phyloP scores from a whole-genome alignment of 2,329 filamentous ascomycete genomes.

The Cadophora luteo-olivacea region DNA sequence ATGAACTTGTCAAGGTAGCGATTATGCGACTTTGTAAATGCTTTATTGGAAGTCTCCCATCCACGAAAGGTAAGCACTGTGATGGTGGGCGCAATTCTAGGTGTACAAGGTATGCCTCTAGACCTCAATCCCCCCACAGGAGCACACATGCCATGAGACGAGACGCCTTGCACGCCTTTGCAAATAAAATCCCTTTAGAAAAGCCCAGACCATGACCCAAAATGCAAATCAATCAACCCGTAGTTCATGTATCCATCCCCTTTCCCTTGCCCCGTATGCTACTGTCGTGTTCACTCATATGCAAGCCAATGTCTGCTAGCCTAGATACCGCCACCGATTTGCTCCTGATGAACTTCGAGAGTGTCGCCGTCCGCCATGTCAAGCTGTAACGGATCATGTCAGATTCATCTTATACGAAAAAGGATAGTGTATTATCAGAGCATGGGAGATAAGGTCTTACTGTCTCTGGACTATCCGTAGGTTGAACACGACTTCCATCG shows the following conservation, averaged over 20 bases:
- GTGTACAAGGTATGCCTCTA: constrained; percentile 28
- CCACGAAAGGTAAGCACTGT: constrained; percentile 8
- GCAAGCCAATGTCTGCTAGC: constrained; percentile 23
- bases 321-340: constrained; percentile 75
- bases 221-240: constrained; percentile 31
- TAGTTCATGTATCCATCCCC: constrained; percentile 6
- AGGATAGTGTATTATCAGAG: not conserved
- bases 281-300: not conserved
- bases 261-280: constrained; percentile 8
- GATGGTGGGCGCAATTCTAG: constrained; percentile 27
- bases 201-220: constrained; percentile 30
- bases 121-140: constrained; percentile 29
- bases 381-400: constrained; percentile 62
- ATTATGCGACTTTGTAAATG: not conserved
- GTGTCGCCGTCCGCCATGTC: constrained; percentile 97
- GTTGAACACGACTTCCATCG: constrained; percentile 91
- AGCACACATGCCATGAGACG: constrained; percentile 37
- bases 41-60: constrained; percentile 11
- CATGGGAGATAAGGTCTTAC: constrained; percentile 62
- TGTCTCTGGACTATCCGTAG: constrained; percentile 86
- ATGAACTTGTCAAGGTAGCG: too few relatives aligned
- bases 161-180: constrained; percentile 42
- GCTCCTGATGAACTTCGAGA: constrained; percentile 96
- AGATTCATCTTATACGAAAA: not conserved
- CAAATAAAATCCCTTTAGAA: constrained; percentile 33